These are phyloP conservation scores for Aspergillus saccharolyticus DNA, from an alignment of 495 filamentous ascomycete species.

Conservation along the genomic window DNA sequence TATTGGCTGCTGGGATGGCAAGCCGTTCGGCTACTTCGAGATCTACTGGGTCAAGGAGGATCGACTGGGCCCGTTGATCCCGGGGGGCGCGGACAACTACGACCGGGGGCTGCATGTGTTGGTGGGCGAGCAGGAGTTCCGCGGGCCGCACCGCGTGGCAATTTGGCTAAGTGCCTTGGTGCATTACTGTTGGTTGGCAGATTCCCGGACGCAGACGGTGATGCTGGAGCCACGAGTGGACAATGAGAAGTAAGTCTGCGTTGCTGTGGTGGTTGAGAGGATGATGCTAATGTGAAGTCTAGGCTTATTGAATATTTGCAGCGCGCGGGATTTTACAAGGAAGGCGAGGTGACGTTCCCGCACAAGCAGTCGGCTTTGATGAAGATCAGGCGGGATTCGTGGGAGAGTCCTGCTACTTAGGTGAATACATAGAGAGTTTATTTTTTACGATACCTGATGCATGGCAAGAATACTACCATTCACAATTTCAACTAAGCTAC, in stretches of 20 bases:
- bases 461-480: no score
- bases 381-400: slow-evolving; percentile 74
- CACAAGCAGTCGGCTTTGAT: slow-evolving; percentile 91
- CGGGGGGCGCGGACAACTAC: slow-evolving; percentile 62
- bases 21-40: slow-evolving; percentile 96
- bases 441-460: neutral
- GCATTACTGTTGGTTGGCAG: slow-evolving; percentile 75
- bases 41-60: slow-evolving; percentile 99
- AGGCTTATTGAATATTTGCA: slow-evolving; percentile 78
- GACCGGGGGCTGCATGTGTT: slow-evolving; percentile 86
- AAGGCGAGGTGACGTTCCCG: slow-evolving; percentile 81
- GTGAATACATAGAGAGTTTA: neutral
- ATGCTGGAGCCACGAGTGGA: slow-evolving; percentile 88
- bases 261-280: neutral
- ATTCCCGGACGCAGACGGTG: slow-evolving; percentile 75
- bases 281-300: slow-evolving; percentile 27
- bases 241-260: slow-evolving; percentile 78
- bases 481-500: no score
- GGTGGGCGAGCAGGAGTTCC: slow-evolving; percentile 88
- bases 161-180: slow-evolving; percentile 81
- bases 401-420: slow-evolving; percentile 71
- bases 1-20: slow-evolving; percentile 90
- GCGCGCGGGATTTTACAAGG: slow-evolving; percentile 76
- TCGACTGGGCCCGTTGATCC: slow-evolving; percentile 58
- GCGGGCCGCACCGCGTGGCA: slow-evolving; percentile 67